Base-by-base conservation (phyloP, 371 early-diverging fungal genomes). In the Apophysomyces ossiformis region DNA sequence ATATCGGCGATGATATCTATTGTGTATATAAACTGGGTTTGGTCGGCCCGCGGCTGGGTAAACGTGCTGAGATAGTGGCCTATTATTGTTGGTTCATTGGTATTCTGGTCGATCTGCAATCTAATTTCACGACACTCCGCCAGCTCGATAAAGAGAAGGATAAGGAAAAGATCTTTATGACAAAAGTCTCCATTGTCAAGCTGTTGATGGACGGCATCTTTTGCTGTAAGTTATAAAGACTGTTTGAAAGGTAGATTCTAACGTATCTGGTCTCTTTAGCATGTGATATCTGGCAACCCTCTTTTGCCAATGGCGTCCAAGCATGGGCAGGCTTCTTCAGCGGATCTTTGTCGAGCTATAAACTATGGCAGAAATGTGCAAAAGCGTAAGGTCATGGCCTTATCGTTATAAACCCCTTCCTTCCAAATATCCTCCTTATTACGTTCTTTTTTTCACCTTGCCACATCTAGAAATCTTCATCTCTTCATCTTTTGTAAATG, bases 1-100 rank as follows among this genome's bases (percentile, higher is more conserved):
- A 86, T 37, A 61, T 92, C n/a, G 77, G 87, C 13, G 95, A 94
- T 73, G 95, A 94, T 62, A 71, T 90, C 18, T 89, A 84, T 62
- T 90, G 90, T 59, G 72, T 92, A 4, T 85, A 85, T 32, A 92
- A 91, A 60, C 68, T 94, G 50, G 92, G 91, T 7, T 73, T 90
- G 4, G 47, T 92, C 12, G 69, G 72, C 50, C 37, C 74, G 9
- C 50, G 65, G 35, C 64, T 81, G 26, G 75, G 84, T 5, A 76
- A 76, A 60, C 73, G 74, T 37, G 81, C 85, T 0, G 89, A 88
- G 69, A 72, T 76, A 7, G 62, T 83, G 57, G 74, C 87, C 16
- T 77, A 77, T 61, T 77, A 82, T 56, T 79, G 87, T 43, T 90
- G 90, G 90, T 87, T 90, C 70, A 43, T 75, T 0, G 83, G 79